Evolutionary conservation across 2,329 filamentous ascomycete species (phyloP).

Genomic region (Stagonosporopsis vannaccii): DNA sequence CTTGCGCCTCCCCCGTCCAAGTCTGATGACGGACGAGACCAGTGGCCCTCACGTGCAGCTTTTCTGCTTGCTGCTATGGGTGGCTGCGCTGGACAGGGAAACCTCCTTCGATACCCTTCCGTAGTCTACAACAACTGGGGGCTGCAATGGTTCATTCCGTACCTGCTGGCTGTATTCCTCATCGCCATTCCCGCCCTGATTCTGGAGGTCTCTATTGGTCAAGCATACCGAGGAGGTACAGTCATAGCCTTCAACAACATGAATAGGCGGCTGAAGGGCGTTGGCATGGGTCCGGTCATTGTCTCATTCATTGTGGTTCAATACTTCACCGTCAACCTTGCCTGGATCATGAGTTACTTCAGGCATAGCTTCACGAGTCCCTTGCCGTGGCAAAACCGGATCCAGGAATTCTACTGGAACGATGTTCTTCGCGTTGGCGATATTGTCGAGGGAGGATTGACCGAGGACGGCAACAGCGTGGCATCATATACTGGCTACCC

Average conservation of each 20-base stretch:
- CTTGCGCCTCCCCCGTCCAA: conserved; percentile 45
- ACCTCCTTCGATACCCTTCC: conserved; percentile 65
- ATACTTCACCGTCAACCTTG: conserved; percentile 65
- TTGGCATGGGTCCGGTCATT: conserved; percentile 61
- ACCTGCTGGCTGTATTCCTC: conserved; percentile 62
- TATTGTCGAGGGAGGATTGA: conserved; percentile 46
- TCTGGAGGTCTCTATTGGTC: conserved; percentile 61
- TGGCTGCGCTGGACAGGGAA: conserved; percentile 65
- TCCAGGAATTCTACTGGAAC: conserved; percentile 60
- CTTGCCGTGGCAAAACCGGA: conserved; percentile 61
- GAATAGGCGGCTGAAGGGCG: conserved; percentile 61
- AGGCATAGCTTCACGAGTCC: conserved; percentile 63
- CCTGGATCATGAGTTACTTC: conserved; percentile 68
- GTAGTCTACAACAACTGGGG: conserved; percentile 68
- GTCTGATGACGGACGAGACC: conserved; percentile 57
- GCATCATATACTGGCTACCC: conserved; percentile 58
- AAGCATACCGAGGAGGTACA: conserved; percentile 64
- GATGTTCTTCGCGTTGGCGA: conserved; percentile 60
- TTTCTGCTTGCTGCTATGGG: conserved; percentile 67
- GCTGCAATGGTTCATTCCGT: conserved; percentile 67
- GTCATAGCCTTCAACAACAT: conserved; percentile 63
- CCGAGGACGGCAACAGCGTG: conserved; percentile 51
- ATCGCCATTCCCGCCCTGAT: conserved; percentile 65
- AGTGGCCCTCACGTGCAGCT: conserved; percentile 63
- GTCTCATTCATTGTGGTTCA: conserved; percentile 62